Percentiles rank a stretch among this genome's conserved stretches.
Evolutionary conservation across 177 flowering plant species (phyloP).

Genomic region (Vitis hybrid): DNA sequence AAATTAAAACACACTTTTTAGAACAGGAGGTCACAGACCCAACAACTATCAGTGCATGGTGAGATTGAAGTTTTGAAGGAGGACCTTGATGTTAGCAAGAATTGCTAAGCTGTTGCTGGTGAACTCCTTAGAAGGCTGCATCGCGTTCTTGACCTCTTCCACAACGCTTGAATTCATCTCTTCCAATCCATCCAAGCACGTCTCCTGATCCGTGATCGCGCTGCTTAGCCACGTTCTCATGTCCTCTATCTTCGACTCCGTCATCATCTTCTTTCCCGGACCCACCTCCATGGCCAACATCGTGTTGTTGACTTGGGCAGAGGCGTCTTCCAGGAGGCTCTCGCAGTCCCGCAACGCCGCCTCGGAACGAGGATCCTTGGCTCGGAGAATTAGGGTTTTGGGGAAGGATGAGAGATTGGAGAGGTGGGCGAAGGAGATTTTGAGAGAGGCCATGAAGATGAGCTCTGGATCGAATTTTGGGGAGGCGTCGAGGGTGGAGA

Average conservation of each 20-base stretch:
- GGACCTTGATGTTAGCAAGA: conserved; percentile 32
- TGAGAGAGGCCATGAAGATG: conserved; percentile 44
- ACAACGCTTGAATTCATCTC: conserved; percentile 43
- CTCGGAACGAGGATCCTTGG: conserved; percentile 15
- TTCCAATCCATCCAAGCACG: conserved; percentile 71
- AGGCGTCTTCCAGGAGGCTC: conserved; percentile 41
- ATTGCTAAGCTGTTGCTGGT: conserved; percentile 55
- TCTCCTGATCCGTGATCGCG: conserved; percentile 65
- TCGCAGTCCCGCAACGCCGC: conserved; percentile 41
- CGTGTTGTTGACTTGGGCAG: conserved; percentile 41
- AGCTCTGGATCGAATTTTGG: conserved; percentile 34
- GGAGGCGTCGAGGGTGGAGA: conserved; percentile 26
- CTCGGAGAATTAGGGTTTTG: conserved; percentile 2
- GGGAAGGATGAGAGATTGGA: conserved; percentile 19
- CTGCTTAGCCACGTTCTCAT: conserved; percentile 71
- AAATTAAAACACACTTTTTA: no score
- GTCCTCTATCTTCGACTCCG: conserved; percentile 39
- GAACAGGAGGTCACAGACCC: no score
- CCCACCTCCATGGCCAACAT: conserved; percentile 17
- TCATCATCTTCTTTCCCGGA: conserved; percentile 30
- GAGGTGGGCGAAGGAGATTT: conserved; percentile 23
- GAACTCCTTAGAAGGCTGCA: conserved; percentile 38
- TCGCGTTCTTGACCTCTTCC: conserved; percentile 24
- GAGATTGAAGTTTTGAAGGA: conserved; percentile 32
- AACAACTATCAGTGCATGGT: conserved; percentile 18